Conservation (phyloP, 805 yeast genomes). For the Candida maris region DNA sequence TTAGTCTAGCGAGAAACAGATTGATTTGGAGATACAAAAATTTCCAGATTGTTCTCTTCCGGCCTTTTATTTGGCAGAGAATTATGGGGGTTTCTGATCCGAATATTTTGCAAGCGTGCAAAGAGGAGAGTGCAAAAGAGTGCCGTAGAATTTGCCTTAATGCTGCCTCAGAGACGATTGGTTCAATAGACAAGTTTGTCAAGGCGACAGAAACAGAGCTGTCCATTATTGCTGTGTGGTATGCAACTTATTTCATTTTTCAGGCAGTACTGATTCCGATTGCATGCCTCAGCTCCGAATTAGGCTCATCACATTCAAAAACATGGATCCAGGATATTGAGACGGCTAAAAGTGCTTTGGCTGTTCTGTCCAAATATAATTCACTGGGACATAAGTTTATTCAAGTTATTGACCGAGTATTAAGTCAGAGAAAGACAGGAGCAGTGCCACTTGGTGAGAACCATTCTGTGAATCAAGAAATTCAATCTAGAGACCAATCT, state of each 20-base stretch:
- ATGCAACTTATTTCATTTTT: slow-evolving; percentile 58
- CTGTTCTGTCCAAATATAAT: slow-evolving; percentile 38
- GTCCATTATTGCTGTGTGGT: slow-evolving; percentile 56
- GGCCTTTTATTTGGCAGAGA: slow-evolving; percentile 56
- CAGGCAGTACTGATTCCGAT: slow-evolving; percentile 61
- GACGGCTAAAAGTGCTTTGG: slow-evolving; percentile 38
- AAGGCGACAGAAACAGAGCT: slow-evolving; percentile 19
- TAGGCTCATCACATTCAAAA: slow-evolving; percentile 40
- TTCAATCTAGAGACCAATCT: neutral
- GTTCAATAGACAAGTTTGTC: slow-evolving; percentile 42
- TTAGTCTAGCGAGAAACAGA: slow-evolving; percentile 48
- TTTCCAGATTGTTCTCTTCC: slow-evolving; percentile 49
- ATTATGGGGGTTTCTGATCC: slow-evolving; percentile 38
- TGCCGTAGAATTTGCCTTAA: slow-evolving; percentile 49
- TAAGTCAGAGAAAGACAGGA: slow-evolving; percentile 2
- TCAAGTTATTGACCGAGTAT: slow-evolving; percentile 41
- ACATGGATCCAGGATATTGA: slow-evolving; percentile 44
- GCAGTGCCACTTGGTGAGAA: neutral
- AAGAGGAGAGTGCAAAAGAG: slow-evolving; percentile 42
- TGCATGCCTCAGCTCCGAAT: slow-evolving; percentile 50
- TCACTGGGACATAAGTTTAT: slow-evolving; percentile 44
- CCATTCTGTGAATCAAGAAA: too few species aligned
- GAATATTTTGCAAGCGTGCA: slow-evolving; percentile 29
- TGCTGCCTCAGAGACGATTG: slow-evolving; percentile 50
- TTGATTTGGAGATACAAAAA: slow-evolving; percentile 58